A percentile compares a stretch with the other conserved stretches of the same genome.
Evolutionary conservation across 768 basidiomycete genomes (phyloP).

Genomic region (Chalciporus piperatus): DNA sequence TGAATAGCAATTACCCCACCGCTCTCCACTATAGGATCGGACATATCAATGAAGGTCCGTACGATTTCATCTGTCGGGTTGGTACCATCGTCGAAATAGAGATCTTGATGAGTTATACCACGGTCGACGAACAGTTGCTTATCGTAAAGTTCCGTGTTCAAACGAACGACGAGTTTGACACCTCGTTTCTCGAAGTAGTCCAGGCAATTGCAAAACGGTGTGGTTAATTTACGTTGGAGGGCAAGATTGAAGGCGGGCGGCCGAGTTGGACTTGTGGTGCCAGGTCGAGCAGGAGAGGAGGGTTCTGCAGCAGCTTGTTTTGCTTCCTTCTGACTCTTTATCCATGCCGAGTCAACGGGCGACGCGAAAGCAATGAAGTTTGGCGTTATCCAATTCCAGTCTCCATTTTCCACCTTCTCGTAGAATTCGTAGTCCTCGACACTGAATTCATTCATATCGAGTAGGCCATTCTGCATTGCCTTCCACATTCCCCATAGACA

Average conservation of each 20-base stretch:
- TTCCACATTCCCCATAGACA: constrained; percentile 88
- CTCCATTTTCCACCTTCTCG: constrained; percentile 93
- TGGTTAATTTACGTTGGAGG: constrained; percentile 72
- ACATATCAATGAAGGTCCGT: constrained; percentile 82
- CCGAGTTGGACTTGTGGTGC: constrained; percentile 22
- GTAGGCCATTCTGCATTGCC: constrained; percentile 86
- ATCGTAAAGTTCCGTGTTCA: constrained; percentile 94
- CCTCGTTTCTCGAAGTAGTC: constrained; percentile 88
- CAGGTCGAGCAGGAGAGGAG: constrained; percentile 28
- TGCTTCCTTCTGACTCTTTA: constrained; percentile 71
- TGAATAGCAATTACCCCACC: constrained; percentile 89
- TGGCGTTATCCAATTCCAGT: constrained; percentile 95
- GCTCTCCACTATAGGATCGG: constrained; percentile 70
- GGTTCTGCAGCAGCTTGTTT: constrained; percentile 36
- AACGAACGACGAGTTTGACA: constrained; percentile 87
- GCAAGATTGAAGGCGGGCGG: constrained; percentile 46
- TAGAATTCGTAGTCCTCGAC: constrained; percentile 92
- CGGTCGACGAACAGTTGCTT: constrained; percentile 73
- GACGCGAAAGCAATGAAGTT: constrained; percentile 94
- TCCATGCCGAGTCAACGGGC: constrained; percentile 77
- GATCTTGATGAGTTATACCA: constrained; percentile 85
- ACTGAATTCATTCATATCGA: constrained; percentile 93
- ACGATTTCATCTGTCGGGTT: constrained; percentile 97
- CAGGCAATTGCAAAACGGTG: constrained; percentile 85
- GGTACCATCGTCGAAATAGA: constrained; percentile 98